Base-by-base conservation (phyloP, 164 flowering plant genomes). In the Piper betle region DNA sequence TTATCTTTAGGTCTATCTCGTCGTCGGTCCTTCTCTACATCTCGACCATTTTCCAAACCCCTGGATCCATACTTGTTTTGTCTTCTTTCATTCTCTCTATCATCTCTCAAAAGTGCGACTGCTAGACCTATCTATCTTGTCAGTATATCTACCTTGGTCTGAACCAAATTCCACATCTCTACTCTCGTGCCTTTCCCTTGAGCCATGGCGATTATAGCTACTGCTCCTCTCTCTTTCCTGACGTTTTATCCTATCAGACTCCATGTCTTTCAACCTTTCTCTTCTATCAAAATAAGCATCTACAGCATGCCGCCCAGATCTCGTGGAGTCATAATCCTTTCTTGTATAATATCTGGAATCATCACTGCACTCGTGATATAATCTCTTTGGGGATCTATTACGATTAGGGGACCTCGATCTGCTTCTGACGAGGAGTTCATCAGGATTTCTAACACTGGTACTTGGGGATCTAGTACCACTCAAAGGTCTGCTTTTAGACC, bases 401-500 rank as follows among this genome's bases (percentile, higher is more conserved):
- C 33, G 72, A 66, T 82, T 85, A 73, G 19, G 69, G 52, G 90
- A 80, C 65, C 70, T 68, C n/a, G 84, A 80, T 62, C 79, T 69
- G 62, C 69, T 68, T 72, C 77, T 73, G 55, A 10, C 6, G 61
- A 39, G 65, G 48, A 58, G 60, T 56, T 73, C 77, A 48, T 70
- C 77, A 58, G 16, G 63, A 46, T 63, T 57, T 37, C 59, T 66
- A 4, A 71, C 79, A 60, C 50, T 58, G 5, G 5, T 25, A 58
- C 73, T 71, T 18, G 78, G 73, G 17, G 85, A 74, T 19, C 11
- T 53, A 10, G 25, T 52, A 12, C 60, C 55, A 16, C 33, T 62
- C 62, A 68, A 64, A 66, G 64, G 57, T 52, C 53, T 74, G 19
- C 72, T 74, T 53, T 48, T 69, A 3, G 55, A 55, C 25, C 58